These are phyloP conservation scores for Silybum marianum DNA, from an alignment of 129 eudicot species.

Conservation along the genomic window DNA sequence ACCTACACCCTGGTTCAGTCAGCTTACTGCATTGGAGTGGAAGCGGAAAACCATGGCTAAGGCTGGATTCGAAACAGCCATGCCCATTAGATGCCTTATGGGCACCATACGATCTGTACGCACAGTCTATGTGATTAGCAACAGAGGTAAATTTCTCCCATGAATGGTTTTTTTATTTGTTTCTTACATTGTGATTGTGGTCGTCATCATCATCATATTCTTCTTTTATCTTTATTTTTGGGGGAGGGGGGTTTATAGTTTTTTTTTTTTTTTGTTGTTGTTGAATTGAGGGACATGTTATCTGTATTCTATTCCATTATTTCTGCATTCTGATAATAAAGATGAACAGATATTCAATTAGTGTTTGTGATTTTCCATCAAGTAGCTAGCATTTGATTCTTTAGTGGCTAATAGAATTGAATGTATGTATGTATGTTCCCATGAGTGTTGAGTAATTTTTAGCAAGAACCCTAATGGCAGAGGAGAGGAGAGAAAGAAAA, in stretches of 20 bases:
- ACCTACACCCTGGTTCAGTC: conserved; percentile 94
- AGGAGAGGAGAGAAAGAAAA: not conserved
- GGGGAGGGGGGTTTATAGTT: conserved; percentile 27
- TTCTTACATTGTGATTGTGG: not conserved
- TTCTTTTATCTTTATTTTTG: not conserved
- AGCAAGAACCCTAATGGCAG: conserved; percentile 5
- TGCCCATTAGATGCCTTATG: conserved; percentile 86
- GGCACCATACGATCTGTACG: conserved; percentile 90
- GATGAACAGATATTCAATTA: conserved; percentile 34
- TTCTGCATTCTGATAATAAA: conserved; percentile 41
- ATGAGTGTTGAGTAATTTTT: conserved; percentile 16
- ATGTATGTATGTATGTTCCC: not conserved
- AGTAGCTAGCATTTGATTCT: not conserved
- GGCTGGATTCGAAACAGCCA: conserved; percentile 67
- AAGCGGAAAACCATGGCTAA: conserved; percentile 88
- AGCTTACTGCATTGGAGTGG: conserved; percentile 95
- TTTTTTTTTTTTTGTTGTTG: not conserved
- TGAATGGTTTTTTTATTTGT: conserved; percentile 26
- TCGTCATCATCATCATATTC: not conserved
- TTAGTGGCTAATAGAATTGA: not conserved
- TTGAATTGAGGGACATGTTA: conserved; percentile 26
- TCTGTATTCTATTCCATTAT: conserved; percentile 43
- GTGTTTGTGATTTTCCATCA: conserved; percentile 10
- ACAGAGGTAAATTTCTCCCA: conserved; percentile 62
- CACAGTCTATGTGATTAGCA: conserved; percentile 36